A percentile compares a stretch with the other conserved stretches of the same genome.
phyloP scores from a whole-genome alignment of 352 stramenopile species.

The Pythium sukuiense region DNA sequence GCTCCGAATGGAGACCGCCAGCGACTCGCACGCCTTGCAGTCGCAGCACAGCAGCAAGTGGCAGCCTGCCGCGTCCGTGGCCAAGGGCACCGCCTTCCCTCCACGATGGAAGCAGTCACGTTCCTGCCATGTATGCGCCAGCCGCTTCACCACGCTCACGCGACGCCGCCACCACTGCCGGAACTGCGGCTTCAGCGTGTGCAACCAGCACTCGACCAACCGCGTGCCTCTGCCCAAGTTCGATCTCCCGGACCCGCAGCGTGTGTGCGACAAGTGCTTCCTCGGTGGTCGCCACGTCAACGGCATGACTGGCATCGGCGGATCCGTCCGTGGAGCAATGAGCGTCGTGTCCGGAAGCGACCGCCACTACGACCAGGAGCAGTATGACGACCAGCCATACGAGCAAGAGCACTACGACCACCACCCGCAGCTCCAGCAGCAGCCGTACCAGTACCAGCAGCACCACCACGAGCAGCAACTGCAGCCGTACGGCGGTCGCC shows the following conservation, averaged over 20 bases:
- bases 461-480: slow-evolving; percentile 8
- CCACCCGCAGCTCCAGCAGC: slow-evolving; percentile 2
- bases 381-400: slow-evolving; percentile 1
- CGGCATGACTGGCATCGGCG: slow-evolving; percentile 4
- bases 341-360: slow-evolving; percentile 23
- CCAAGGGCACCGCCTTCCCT: slow-evolving; percentile 42
- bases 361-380: slow-evolving; percentile 23
- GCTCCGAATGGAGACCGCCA: slow-evolving; percentile 32
- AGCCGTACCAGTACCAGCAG: slow-evolving; percentile 9
- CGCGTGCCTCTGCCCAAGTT: slow-evolving; percentile 77
- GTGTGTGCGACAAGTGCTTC: slow-evolving; percentile 82
- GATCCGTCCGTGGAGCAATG: slow-evolving; percentile 4
- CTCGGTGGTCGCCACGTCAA: slow-evolving; percentile 64
- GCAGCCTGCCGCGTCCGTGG: slow-evolving; percentile 13
- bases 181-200: slow-evolving; percentile 79
- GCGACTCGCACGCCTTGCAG: slow-evolving; percentile 33
- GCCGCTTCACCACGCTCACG: slow-evolving; percentile 52
- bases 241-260: slow-evolving; percentile 64
- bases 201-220: slow-evolving; percentile 74
- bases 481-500: slow-evolving; percentile 11
- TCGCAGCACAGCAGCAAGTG: slow-evolving; percentile 30
- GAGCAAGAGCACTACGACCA: not conserved
- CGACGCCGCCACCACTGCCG: slow-evolving; percentile 84
- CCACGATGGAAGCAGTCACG: slow-evolving; percentile 77
- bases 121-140: slow-evolving; percentile 67